Conservation (phyloP, 805 yeast species). For the Soucietia sequanensis region DNA sequence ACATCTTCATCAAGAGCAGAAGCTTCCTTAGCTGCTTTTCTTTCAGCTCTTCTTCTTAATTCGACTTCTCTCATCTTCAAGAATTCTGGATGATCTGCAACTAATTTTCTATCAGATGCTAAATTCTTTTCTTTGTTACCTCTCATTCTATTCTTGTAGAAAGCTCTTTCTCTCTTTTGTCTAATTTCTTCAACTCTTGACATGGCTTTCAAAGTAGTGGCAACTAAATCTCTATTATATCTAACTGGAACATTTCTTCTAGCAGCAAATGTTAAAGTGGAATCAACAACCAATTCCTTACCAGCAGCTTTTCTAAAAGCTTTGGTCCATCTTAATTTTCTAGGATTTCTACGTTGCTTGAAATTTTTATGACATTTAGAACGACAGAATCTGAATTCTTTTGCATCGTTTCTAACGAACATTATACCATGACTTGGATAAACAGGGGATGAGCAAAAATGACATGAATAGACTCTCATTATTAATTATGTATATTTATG, state of each 20-base stretch:
- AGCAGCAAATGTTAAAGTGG: conserved; percentile 93
- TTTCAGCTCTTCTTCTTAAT: conserved; percentile 72
- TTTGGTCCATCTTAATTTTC: conserved; percentile 97
- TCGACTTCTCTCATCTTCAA: conserved; percentile 93
- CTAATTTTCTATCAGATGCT: conserved; percentile 82
- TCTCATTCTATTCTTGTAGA: conserved; percentile 99
- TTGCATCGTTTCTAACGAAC: conserved; percentile 98
- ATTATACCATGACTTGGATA: conserved; percentile 84
- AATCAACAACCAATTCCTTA: conserved; percentile 95
- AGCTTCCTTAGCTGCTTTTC: conserved; percentile 58
- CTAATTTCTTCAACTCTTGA: conserved; percentile 93
- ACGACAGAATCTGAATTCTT: conserved; percentile 95
- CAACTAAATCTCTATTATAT: conserved; percentile 93
- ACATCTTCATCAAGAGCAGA: conserved; percentile 44
- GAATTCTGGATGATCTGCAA: conserved; percentile 84
- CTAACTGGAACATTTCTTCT: conserved; percentile 98
- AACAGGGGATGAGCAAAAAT: conserved; percentile 96
- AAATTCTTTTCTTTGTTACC: conserved; percentile 89
- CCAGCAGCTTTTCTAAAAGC: conserved; percentile 99
- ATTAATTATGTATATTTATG: conserved; percentile 4
- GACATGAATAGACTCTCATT: conserved; percentile 90
- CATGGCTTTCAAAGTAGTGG: conserved; percentile 94
- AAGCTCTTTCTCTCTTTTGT: conserved; percentile 94
- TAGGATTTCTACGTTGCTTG: conserved; percentile 97
- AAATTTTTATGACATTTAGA: conserved; percentile 97